Conservation (phyloP, 108 stramenopile genomes). For the Nitzschia palea region DNA sequence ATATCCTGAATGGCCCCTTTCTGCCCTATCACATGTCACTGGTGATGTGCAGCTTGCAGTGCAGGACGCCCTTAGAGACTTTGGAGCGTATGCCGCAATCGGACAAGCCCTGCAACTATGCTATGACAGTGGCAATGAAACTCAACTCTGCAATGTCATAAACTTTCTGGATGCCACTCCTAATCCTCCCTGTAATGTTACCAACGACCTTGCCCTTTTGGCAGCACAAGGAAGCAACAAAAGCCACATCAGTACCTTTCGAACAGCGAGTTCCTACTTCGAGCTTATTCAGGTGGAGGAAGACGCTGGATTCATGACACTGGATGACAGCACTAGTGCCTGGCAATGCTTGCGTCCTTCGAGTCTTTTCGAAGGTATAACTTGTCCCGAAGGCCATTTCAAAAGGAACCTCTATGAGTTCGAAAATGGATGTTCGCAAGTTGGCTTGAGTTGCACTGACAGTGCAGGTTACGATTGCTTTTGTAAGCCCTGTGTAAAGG, state of each 20-base stretch:
- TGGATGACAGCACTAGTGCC: neutral
- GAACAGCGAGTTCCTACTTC: constrained; percentile 25
- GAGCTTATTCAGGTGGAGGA: constrained; percentile 31
- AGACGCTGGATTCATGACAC: constrained; percentile 21
- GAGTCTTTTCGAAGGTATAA: constrained; percentile 29
- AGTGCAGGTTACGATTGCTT: neutral
- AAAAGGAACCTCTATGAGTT: neutral
- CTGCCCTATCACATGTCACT: constrained; percentile 21
- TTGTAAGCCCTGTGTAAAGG: constrained; percentile 29
- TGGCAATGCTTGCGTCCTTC: constrained; percentile 20
- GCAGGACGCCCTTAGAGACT: constrained; percentile 29
- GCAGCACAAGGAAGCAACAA: neutral
- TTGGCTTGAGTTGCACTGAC: constrained; percentile 3
- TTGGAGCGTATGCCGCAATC: no score
- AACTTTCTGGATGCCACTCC: constrained; percentile 8
- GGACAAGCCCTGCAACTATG: no score
- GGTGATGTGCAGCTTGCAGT: constrained; percentile 23
- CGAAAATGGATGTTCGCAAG: neutral
- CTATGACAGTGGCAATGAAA: no score
- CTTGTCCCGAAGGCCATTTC: constrained; percentile 16
- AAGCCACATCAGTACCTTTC: constrained; percentile 25
- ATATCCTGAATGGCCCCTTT: constrained; percentile 44
- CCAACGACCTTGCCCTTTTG: neutral
- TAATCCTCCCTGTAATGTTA: constrained; percentile 4
- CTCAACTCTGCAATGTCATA: no score